Evolutionary conservation across 371 early-diverging fungal genomes (phyloP).

Genomic region (Chytridium lagenaria): DNA sequence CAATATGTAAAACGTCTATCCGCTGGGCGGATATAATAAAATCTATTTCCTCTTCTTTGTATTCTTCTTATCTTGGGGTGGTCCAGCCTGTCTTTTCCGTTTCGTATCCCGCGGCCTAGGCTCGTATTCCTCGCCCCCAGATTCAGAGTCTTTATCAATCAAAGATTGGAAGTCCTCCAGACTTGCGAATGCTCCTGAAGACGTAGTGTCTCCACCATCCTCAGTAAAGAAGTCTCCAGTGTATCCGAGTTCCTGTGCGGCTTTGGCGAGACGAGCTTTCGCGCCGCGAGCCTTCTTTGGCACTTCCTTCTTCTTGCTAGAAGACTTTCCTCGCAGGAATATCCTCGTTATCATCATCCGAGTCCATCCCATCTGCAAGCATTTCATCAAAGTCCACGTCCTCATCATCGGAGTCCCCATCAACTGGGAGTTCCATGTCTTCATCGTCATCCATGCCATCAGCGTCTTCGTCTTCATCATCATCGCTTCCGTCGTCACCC

Average conservation of each 20-base stretch:
- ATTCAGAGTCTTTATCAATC: constrained; percentile 31
- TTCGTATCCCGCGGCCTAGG: background rate
- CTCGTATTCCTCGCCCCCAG: background rate
- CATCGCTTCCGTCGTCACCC: constrained; percentile 68
- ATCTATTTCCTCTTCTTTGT: background rate
- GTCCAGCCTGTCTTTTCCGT: background rate
- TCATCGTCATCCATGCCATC: constrained; percentile 62
- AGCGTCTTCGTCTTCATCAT: constrained; percentile 51
- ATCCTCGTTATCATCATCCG: constrained; percentile 24
- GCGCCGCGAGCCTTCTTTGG: constrained; percentile 52
- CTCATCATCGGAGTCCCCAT: constrained; percentile 75
- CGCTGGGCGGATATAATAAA: background rate
- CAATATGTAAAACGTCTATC: background rate
- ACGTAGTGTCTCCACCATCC: constrained; percentile 12
- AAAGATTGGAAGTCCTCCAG: constrained; percentile 47
- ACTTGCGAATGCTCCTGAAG: constrained; percentile 39
- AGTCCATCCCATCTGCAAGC: constrained; percentile 17
- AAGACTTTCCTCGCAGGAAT: constrained; percentile 47
- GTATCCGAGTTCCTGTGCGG: constrained; percentile 52
- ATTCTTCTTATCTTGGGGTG: background rate
- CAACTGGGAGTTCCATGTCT: constrained; percentile 59
- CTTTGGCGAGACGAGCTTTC: constrained; percentile 31
- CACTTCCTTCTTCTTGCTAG: constrained; percentile 65
- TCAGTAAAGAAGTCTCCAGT: constrained; percentile 46
- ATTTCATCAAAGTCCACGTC: constrained; percentile 42